Evolutionary conservation across 805 yeast genomes (phyloP).

Genomic region (Candida railenensis): DNA sequence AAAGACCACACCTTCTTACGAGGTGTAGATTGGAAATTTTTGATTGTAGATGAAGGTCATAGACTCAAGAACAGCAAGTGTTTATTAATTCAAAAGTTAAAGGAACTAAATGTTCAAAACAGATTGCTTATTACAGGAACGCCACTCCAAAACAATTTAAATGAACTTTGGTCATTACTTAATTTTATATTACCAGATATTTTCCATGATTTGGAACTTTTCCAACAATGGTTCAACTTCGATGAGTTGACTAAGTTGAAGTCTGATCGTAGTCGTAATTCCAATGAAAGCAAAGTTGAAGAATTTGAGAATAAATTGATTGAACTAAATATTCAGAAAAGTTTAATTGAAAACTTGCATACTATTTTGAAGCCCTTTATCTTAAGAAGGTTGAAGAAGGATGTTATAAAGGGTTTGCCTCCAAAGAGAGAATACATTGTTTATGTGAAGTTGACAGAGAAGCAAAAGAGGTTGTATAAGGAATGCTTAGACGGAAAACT

Average conservation of each 20-base stretch:
- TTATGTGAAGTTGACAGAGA: conserved; percentile 62
- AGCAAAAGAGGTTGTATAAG: conserved; percentile 65
- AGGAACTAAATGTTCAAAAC: conserved; percentile 64
- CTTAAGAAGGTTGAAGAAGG: conserved; percentile 74
- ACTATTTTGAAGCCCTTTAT: conserved; percentile 86
- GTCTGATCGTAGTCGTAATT: conserved; percentile 15
- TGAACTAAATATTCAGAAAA: conserved; percentile 49
- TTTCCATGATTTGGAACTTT: conserved; percentile 83
- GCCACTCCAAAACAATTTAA: conserved; percentile 86
- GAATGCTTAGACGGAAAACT: conserved; percentile 47
- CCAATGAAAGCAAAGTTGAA: conserved; percentile 7
- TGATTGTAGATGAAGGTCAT: conserved; percentile 96
- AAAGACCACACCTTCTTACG: conserved; percentile 61
- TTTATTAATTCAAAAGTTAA: conserved; percentile 67
- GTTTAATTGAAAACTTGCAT: conserved; percentile 74
- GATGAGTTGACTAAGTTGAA: conserved; percentile 48
- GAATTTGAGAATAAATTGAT: conserved; percentile 48
- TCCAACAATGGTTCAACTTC: conserved; percentile 94
- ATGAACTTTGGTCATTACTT: conserved; percentile 88
- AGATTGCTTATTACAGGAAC: conserved; percentile 90
- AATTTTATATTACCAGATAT: conserved; percentile 92
- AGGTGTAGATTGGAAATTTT: conserved; percentile 67
- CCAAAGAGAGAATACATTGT: conserved; percentile 87
- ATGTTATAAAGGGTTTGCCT: conserved; percentile 70
- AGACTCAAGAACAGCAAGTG: conserved; percentile 84